Evolutionary conservation across 352 stramenopile species (phyloP).

Genomic region (Pythium guiyangense): DNA sequence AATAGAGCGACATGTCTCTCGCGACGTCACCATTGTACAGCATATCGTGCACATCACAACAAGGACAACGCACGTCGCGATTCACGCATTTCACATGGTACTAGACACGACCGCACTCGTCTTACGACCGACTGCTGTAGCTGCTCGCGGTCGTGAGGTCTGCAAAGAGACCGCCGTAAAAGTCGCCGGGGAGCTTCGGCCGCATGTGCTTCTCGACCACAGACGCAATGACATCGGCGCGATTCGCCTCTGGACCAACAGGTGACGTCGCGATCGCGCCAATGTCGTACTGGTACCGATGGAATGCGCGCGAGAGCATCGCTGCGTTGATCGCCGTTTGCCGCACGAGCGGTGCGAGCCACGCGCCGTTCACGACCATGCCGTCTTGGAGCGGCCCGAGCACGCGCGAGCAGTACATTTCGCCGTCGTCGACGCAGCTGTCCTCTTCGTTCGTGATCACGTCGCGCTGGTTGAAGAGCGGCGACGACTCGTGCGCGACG

Average conservation of each 20-base stretch:
- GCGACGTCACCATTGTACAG: too few relatives aligned
- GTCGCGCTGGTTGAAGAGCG: slow-evolving; percentile 69
- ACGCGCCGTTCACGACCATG: slow-evolving; percentile 80
- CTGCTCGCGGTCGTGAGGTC: slow-evolving; percentile 28
- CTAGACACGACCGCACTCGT: too few relatives aligned
- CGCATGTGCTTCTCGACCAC: slow-evolving; percentile 80
- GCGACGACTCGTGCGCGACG: slow-evolving; percentile 74
- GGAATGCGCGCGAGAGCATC: slow-evolving; percentile 61
- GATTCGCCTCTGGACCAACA: slow-evolving; percentile 64
- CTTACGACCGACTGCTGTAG: neutral
- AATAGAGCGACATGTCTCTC: too few relatives aligned
- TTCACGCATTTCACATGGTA: too few relatives aligned
- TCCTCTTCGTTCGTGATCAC: slow-evolving; percentile 73
- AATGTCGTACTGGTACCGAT: slow-evolving; percentile 74
- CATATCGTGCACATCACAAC: too few relatives aligned
- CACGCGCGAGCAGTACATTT: slow-evolving; percentile 79
- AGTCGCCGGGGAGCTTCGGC: slow-evolving; percentile 78
- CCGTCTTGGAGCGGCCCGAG: slow-evolving; percentile 78
- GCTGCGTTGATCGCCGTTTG: slow-evolving; percentile 82
- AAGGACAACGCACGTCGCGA: too few relatives aligned
- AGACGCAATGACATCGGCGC: slow-evolving; percentile 60
- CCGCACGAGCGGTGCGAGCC: slow-evolving; percentile 75
- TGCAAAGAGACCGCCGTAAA: slow-evolving; percentile 78
- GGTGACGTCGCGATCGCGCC: slow-evolving; percentile 56
- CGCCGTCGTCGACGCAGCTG: slow-evolving; percentile 68